Base-by-base conservation (phyloP, 2,329 filamentous ascomycete genomes). In the Berkeleyomyces rouxiae region DNA sequence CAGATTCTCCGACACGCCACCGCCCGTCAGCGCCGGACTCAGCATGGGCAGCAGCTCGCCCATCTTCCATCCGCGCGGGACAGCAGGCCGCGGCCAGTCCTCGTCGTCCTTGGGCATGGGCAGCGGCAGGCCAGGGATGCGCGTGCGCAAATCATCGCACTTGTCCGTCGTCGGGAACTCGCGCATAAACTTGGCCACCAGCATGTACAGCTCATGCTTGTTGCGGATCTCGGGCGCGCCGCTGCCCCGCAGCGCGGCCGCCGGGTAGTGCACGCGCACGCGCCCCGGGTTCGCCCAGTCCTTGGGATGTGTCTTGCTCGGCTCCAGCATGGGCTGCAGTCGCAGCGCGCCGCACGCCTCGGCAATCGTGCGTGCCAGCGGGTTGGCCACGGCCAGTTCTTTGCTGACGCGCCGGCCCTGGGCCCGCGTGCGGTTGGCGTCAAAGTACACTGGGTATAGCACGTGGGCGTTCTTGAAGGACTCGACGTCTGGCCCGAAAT, bases 201-300 rank as follows among this genome's bases (percentile, higher is more conserved):
- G 80, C 62, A 85, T 79, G 74, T 91, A 95, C 62, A 99, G 83
- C 70, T 96, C 89, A 72, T 95, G 88, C 76, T 97, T 90, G 74
- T 79, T 83, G 72, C 83, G 86, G 63, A 96, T 72, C 70, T 80
- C 70, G 47, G 68, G 62, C 57, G 66, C 67, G 61, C 66, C 63
- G 33, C 51, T 55, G 33, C 7, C n/a, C 23, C 62, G 55, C 6
- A 64, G 66, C 53, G 57, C 67, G 64, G 65, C 68, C 67, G 72
- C 75, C 72, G 83, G 86, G n/a, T 96, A 76, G 70, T 85, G 76
- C 59, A 97, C 83, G 68, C 88, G 84, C 66, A 97, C 88, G 64
- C 93, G 81, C 3, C 93, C 93, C 10, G 93, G 93, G 76, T 99
- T 99, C 63, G 87, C 86, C 93, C 93, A 99, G 77, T 99, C 93